Evolutionary conservation across 805 yeast genomes (phyloP).

Genomic region (Sugiyamaella americana): DNA sequence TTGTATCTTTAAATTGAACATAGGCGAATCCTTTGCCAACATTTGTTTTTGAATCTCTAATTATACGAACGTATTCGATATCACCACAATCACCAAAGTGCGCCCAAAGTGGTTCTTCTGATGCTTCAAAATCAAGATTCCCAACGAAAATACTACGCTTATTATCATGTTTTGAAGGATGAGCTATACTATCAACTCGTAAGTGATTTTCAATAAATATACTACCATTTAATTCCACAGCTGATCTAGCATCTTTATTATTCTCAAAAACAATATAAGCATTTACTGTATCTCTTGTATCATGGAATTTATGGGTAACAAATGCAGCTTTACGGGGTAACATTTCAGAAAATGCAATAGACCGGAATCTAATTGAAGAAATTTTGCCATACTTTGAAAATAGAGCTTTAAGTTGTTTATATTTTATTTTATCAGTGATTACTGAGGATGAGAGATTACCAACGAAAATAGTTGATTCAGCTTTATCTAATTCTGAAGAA

Average conservation of each 20-base stretch:
- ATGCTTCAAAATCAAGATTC: constrained; percentile 85
- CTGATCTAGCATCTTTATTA: constrained; percentile 42
- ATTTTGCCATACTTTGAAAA: constrained; percentile 47
- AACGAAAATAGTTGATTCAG: constrained; percentile 78
- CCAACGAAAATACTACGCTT: constrained; percentile 87
- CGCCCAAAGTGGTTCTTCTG: constrained; percentile 83
- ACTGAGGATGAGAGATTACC: constrained; percentile 73
- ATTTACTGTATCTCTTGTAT: constrained; percentile 72
- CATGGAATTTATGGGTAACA: constrained; percentile 69
- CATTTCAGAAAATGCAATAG: constrained; percentile 81
- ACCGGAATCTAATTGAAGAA: constrained; percentile 81
- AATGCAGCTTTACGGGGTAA: constrained; percentile 91
- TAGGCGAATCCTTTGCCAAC: constrained; percentile 97
- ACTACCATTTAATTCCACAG: constrained; percentile 54
- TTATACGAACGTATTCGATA: constrained; percentile 82
- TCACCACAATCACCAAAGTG: constrained; percentile 64
- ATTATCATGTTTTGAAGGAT: constrained; percentile 81
- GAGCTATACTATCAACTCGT: constrained; percentile 88
- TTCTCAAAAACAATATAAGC: constrained; percentile 75
- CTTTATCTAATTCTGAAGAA: constrained; percentile 72
- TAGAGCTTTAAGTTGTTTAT: constrained; percentile 59
- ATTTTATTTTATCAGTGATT: constrained; percentile 54
- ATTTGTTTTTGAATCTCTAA: constrained; percentile 89
- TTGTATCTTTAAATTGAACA: constrained; percentile 68
- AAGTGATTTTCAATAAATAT: constrained; percentile 69